Percentiles rank a stretch among this genome's conserved stretches.
These are phyloP conservation scores for Guyanaporus albipodus DNA, from an alignment of 768 basidiomycete species.

Conservation along the genomic window DNA sequence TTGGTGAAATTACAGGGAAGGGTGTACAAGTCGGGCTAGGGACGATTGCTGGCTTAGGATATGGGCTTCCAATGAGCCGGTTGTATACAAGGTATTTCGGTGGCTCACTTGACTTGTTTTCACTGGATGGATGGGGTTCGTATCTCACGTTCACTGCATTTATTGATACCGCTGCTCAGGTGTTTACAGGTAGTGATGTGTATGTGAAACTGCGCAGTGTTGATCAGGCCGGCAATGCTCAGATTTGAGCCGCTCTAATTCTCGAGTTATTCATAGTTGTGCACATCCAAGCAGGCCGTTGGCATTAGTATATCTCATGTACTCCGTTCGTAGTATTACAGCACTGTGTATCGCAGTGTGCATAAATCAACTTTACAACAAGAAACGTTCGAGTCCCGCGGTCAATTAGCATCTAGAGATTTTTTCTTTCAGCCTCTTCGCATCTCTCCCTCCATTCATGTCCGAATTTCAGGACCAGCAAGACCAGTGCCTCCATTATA, in stretches of 20 bases:
- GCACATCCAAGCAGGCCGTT: too few relatives aligned
- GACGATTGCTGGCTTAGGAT: constrained; percentile 88
- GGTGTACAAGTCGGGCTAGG: constrained; percentile 78
- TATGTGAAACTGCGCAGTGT: constrained; percentile 53
- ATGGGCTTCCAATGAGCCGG: constrained; percentile 79
- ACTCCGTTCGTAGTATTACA: too few relatives aligned
- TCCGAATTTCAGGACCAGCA: constrained; percentile 60
- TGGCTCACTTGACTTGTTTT: constrained; percentile 76
- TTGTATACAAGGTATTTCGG: constrained; percentile 83
- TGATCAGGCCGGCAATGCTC: constrained; percentile 49
- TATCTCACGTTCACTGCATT: not conserved
- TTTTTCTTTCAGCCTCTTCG: constrained; percentile 39
- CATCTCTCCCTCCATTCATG: constrained; percentile 52
- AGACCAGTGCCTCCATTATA: constrained; percentile 47
- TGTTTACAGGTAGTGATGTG: constrained; percentile 43
- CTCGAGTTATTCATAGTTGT: not conserved
- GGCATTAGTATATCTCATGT: too few relatives aligned
- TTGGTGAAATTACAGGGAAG: constrained; percentile 74
- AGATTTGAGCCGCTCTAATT: constrained; percentile 32
- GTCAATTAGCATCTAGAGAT: constrained; percentile 1
- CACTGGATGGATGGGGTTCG: constrained; percentile 81
- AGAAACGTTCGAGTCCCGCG: not conserved
- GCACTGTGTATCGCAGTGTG: too few relatives aligned
- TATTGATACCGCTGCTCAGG: not conserved
- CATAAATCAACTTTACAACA: constrained; percentile 4